Conservation (phyloP, 1,284 basidiomycete species). For the Ganoderma lingzhi region DNA sequence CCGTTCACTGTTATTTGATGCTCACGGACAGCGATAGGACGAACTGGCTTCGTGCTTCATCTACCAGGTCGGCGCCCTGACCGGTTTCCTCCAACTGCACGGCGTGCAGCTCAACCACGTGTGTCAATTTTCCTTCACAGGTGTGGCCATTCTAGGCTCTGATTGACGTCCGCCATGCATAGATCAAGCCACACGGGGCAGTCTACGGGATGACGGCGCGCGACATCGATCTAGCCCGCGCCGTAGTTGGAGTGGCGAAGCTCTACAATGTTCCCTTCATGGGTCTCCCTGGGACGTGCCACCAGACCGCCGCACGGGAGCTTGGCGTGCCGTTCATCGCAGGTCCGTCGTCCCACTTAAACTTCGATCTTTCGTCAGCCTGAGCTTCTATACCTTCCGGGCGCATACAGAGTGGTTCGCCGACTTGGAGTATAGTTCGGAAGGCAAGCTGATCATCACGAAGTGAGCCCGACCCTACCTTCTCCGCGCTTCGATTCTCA, state of each 20-base stretch:
- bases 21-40: conserved; percentile 45
- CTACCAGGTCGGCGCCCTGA: conserved; percentile 69
- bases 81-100: conserved; percentile 61
- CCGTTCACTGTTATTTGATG: neutral
- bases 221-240: conserved; percentile 59
- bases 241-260: conserved; percentile 57
- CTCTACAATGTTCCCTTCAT: conserved; percentile 62
- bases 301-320: conserved; percentile 61
- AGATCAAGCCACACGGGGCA: conserved; percentile 65
- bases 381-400: neutral
- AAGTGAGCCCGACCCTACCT: conserved; percentile 47
- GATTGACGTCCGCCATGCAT: conserved; percentile 50
- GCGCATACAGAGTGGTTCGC: conserved; percentile 63
- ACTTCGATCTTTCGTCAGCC: too few relatives aligned
- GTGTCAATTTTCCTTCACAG: conserved; percentile 42
- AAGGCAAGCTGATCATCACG: conserved; percentile 64
- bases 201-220: conserved; percentile 64
- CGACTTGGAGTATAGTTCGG: conserved; percentile 62
- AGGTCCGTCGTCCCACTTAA: conserved; percentile 44
- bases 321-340: conserved; percentile 64
- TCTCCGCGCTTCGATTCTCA: neutral
- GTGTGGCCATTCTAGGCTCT: too few relatives aligned
- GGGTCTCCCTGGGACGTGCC: conserved; percentile 66
- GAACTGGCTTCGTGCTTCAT: conserved; percentile 65
- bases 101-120: conserved; percentile 60